These are phyloP conservation scores for Leishmania guyanensis DNA, from an alignment of 208 protist species.

Conservation along the genomic window DNA sequence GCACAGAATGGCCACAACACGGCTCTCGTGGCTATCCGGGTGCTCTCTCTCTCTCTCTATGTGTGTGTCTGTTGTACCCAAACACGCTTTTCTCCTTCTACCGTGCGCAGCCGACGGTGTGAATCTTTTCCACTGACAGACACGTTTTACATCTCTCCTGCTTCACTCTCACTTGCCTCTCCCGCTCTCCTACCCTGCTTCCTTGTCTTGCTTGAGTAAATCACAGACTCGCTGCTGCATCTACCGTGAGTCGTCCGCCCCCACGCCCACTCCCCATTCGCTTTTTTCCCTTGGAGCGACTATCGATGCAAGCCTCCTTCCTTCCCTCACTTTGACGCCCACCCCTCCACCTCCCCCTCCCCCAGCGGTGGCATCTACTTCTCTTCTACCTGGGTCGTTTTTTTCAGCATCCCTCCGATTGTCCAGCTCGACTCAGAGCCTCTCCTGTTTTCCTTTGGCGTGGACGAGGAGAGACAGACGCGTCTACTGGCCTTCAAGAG, in stretches of 20 bases:
- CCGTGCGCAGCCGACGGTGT: background rate
- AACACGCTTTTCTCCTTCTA: background rate
- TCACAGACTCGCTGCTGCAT: background rate
- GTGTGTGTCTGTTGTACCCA: background rate
- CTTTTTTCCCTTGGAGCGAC: conserved; percentile 5
- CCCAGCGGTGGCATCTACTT: background rate
- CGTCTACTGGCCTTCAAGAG: background rate
- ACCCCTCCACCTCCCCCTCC: too few relatives aligned
- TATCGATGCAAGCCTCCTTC: background rate
- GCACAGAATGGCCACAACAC: background rate
- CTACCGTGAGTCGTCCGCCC: background rate
- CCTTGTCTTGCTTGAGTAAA: background rate
- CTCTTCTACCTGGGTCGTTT: too few relatives aligned
- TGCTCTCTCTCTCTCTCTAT: background rate
- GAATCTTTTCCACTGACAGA: background rate
- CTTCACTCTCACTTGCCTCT: background rate
- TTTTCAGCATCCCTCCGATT: background rate
- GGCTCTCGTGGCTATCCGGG: background rate
- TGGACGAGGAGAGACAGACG: background rate
- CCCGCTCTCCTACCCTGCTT: background rate
- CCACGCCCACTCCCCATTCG: background rate
- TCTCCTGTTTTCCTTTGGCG: background rate
- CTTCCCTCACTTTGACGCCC: background rate
- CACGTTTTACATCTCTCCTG: too few relatives aligned
- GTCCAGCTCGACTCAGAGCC: background rate